A percentile compares a stretch with the other conserved stretches of the same genome.
Evolutionary conservation across 2,329 filamentous ascomycete genomes (phyloP).

Genomic region (Claviceps fusiformis): DNA sequence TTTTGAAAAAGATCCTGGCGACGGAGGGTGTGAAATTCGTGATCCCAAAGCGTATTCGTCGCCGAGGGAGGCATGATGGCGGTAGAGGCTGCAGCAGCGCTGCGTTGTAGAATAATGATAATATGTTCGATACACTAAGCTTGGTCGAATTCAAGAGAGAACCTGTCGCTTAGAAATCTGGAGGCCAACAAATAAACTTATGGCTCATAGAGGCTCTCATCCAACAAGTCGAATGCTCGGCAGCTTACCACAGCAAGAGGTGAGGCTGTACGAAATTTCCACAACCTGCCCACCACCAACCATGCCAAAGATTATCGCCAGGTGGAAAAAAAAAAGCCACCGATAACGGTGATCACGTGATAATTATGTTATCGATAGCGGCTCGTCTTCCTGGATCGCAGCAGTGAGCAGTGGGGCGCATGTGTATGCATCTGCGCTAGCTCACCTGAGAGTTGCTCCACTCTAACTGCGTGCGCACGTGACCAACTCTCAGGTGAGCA

Average conservation of each 20-base stretch:
- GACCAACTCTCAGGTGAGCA: too few species aligned
- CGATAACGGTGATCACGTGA: constrained; percentile 15
- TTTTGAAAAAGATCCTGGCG: constrained; percentile 81
- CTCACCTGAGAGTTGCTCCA: too few species aligned
- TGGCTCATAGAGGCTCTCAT: background rate
- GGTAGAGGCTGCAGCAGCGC: background rate
- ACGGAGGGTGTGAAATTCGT: constrained; percentile 72
- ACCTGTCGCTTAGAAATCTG: background rate
- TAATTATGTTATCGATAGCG: constrained; percentile 11
- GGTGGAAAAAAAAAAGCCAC: constrained; percentile 16
- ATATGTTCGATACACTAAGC: background rate
- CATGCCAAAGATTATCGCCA: constrained; percentile 5
- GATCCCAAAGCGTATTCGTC: constrained; percentile 64
- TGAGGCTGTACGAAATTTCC: constrained; percentile 16
- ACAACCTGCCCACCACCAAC: constrained; percentile 2
- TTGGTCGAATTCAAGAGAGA: background rate
- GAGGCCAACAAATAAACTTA: background rate
- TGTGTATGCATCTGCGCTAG: too few species aligned
- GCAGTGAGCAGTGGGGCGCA: too few species aligned
- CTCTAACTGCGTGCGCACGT: too few species aligned
- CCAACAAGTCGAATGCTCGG: constrained; percentile 1
- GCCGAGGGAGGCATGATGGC: constrained; percentile 38
- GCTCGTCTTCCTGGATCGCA: background rate
- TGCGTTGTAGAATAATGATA: background rate
- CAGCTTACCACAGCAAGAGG: constrained; percentile 8